phyloP scores from a whole-genome alignment of 2,329 filamentous ascomycete genomes.

The Colletotrichum tanaceti region DNA sequence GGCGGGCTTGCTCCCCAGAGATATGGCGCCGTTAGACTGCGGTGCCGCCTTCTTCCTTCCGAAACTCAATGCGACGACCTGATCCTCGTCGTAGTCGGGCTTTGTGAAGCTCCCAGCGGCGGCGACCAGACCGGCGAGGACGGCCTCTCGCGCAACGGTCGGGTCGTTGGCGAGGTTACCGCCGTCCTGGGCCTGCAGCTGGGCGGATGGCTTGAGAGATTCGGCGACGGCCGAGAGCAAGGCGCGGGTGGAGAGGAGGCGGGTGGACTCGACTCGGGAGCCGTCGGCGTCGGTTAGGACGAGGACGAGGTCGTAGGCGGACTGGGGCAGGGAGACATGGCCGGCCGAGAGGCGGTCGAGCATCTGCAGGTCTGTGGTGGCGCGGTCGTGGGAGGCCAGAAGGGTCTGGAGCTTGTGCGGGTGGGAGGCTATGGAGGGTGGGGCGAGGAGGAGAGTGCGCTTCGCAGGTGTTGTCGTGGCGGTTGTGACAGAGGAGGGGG shows the following conservation, averaged over 20 bases:
- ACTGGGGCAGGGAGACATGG: constrained; percentile 78
- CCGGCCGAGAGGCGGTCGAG: constrained; percentile 90
- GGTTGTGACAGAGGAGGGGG: constrained; percentile 45
- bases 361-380: constrained; percentile 92
- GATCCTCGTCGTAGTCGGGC: constrained; percentile 68
- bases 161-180: constrained; percentile 59
- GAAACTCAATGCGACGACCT: constrained; percentile 65
- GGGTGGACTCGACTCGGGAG: constrained; percentile 69
- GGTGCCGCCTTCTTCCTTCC: constrained; percentile 50
- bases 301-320: constrained; percentile 86
- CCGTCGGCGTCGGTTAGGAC: constrained; percentile 84
- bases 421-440: constrained; percentile 88
- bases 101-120: constrained; percentile 77
- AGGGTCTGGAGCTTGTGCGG: constrained; percentile 80
- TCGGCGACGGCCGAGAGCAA: constrained; percentile 77
- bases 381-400: constrained; percentile 78
- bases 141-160: constrained; percentile 77
- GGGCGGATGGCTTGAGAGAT: constrained; percentile 67
- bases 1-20: constrained; percentile 52
- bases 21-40: constrained; percentile 43
- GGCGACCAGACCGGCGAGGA: constrained; percentile 82
- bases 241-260: constrained; percentile 74
- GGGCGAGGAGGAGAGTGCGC: constrained; percentile 86
- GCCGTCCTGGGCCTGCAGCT: constrained; percentile 76
- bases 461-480: constrained; percentile 46